Conservation (phyloP, 202 grass and related monocot species). For the Brachypodium distachyon region DNA sequence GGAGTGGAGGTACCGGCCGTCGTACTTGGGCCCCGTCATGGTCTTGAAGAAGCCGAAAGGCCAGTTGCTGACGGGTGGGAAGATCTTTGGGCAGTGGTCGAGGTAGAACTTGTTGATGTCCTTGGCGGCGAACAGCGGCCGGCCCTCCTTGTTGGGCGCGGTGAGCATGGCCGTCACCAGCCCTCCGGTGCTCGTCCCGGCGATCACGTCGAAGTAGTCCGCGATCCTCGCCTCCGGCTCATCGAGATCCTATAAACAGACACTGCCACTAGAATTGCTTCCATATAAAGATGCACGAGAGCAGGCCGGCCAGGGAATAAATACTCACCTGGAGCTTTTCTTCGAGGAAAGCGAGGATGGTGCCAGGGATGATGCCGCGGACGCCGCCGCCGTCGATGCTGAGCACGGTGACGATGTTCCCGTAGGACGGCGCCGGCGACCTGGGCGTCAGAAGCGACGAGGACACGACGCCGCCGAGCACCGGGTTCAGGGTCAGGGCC, state of each 20-base stretch:
- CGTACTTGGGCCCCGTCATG: conserved; percentile 39
- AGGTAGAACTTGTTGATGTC: conserved; percentile 54
- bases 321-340: conserved; percentile 39
- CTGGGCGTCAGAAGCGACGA: conserved; percentile 2
- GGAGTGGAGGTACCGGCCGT: conserved; percentile 50
- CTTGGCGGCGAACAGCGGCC: conserved; percentile 51
- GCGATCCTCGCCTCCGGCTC: conserved; percentile 33
- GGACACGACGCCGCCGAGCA: background rate
- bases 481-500: conserved; percentile 2
- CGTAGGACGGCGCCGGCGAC: conserved; percentile 17
- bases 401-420: conserved; percentile 36
- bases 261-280: background rate
- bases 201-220: conserved; percentile 61
- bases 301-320: background rate
- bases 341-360: too few species aligned
- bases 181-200: conserved; percentile 59
- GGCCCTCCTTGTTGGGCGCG: conserved; percentile 18
- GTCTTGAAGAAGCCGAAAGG: background rate
- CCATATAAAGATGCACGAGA: background rate
- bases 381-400: too few species aligned
- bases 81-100: conserved; percentile 41
- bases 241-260: conserved; percentile 27
- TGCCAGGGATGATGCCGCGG: too few species aligned
- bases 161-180: conserved; percentile 58
- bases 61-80: conserved; percentile 21